Conservation (phyloP, 176 grass and related monocot genomes). For the Zea mays region DNA sequence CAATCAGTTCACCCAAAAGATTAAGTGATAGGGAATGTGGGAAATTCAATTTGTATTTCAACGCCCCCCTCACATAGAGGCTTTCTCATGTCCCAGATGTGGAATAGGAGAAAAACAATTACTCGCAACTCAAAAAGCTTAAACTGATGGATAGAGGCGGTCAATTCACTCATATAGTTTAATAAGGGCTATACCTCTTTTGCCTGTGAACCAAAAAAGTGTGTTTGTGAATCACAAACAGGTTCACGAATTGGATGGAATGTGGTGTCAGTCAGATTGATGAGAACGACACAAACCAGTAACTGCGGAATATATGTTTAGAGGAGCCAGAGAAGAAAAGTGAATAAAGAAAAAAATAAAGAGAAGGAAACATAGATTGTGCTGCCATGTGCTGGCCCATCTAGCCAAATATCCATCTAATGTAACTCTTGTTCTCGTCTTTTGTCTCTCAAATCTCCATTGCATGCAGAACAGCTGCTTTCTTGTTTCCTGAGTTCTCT, state of each 20-base stretch:
- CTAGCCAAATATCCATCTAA: neutral
- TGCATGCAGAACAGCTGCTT: neutral
- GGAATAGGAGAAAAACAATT: neutral
- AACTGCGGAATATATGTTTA: neutral
- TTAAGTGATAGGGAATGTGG: neutral
- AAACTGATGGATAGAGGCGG: neutral
- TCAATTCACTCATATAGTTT: neutral
- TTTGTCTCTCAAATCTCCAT: neutral
- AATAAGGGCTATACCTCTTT: neutral
- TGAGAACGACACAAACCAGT: neutral
- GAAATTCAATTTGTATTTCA: neutral
- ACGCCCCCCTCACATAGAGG: neutral
- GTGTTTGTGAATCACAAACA: neutral
- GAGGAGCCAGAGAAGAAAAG: neutral
- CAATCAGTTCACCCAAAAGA: neutral
- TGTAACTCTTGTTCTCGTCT: neutral
- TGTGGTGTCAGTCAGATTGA: neutral
- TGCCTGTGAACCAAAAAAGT: neutral
- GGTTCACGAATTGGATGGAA: neutral
- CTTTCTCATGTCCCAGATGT: neutral
- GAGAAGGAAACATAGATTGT: neutral
- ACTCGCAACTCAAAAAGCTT: neutral
- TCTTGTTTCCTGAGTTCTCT: neutral
- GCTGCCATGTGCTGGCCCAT: neutral
- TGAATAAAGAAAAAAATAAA: neutral